phyloP scores from a whole-genome alignment of 23 red algal genomes.

The Agarophyton chilense region DNA sequence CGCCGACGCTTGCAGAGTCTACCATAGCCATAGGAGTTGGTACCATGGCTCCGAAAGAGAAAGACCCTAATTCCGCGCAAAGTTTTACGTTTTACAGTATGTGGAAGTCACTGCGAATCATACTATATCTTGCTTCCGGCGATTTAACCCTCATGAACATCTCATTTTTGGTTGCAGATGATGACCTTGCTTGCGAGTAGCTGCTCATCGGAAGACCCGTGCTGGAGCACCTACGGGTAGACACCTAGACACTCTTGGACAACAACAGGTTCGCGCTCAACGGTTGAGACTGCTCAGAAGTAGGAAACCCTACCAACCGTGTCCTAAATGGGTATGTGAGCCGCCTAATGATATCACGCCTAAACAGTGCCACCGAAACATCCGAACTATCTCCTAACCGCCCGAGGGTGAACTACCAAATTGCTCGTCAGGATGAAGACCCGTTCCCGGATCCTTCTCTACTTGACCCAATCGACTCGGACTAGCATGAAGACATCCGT shows the following conservation, averaged over 20 bases:
- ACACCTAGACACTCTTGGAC: background rate
- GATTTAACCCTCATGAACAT: background rate
- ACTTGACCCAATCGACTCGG: conserved; percentile 6
- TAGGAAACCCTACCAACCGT: background rate
- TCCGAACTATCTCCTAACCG: background rate
- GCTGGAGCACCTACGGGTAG: conserved; percentile 10
- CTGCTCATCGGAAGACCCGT: background rate
- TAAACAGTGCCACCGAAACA: background rate
- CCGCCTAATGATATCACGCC: background rate
- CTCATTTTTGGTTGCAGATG: conserved; percentile 3
- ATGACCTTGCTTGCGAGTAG: background rate
- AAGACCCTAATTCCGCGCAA: background rate
- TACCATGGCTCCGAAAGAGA: background rate
- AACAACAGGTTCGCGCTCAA: background rate
- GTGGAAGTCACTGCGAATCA: background rate
- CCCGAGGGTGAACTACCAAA: background rate
- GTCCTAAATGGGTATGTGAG: background rate
- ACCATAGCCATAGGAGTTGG: background rate
- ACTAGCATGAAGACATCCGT: background rate
- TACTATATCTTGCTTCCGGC: background rate
- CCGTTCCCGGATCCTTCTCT: conserved; percentile 20
- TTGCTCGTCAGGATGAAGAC: background rate
- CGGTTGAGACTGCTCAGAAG: background rate
- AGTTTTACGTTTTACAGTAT: background rate
- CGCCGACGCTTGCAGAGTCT: background rate